Conservation (phyloP, 257 asterid genomes). For the Solanum rostratum region DNA sequence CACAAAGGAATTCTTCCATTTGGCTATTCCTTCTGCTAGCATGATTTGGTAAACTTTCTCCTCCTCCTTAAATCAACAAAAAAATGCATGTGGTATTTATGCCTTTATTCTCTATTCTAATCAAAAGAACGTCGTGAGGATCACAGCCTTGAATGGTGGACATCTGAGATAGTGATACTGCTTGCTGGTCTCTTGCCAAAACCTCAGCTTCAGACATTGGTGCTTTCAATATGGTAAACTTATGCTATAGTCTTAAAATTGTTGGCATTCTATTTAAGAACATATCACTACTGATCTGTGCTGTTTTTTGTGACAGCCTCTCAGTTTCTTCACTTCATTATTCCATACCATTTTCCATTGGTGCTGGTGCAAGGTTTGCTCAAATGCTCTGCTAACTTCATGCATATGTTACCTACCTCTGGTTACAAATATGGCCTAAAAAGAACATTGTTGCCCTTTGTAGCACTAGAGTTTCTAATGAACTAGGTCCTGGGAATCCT, state of each 20-base stretch:
- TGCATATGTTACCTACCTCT: not conserved
- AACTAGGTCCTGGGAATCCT: constrained; percentile 12
- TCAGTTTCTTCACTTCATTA: constrained; percentile 22
- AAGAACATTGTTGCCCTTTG: not conserved
- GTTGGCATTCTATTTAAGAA: not conserved
- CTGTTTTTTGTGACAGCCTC: constrained; percentile 17
- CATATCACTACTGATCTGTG: not conserved
- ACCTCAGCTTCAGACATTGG: constrained; percentile 51
- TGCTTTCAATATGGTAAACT: constrained; percentile 37
- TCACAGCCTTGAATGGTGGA: constrained; percentile 28
- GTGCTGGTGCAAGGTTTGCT: constrained; percentile 53
- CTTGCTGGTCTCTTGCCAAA: constrained; percentile 54
- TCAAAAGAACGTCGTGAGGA: not conserved
- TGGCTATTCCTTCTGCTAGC: constrained; percentile 25
- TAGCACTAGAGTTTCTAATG: constrained; percentile 17
- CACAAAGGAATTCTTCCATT: constrained; percentile 21
- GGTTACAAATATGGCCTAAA: not conserved
- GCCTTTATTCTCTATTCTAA: not conserved
- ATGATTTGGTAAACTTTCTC: constrained; percentile 7
- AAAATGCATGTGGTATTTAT: not conserved
- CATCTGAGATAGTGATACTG: constrained; percentile 30
- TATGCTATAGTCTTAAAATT: not conserved
- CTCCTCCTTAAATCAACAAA: constrained; percentile 10
- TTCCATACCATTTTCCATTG: constrained; percentile 41
- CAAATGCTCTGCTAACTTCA: not conserved